Evolutionary conservation across 192 early-diverging fungal species (phyloP), one percentile per base, ranked within the genome.

Genomic region (Funneliformis geosporum): DNA sequence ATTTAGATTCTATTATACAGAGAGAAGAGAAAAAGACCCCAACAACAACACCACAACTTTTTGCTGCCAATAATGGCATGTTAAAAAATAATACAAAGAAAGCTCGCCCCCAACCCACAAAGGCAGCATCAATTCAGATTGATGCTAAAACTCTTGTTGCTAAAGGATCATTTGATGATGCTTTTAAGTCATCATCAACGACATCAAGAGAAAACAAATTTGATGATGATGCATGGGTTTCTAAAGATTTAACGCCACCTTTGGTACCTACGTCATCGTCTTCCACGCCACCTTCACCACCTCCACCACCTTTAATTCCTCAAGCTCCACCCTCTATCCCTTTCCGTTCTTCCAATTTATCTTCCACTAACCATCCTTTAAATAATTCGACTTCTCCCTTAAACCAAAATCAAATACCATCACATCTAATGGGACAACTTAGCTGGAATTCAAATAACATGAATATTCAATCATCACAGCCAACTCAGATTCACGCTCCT

Each of bases 181-280:
- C 84, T 16, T 78, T 81, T 44, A 78, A 79, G 21, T 28, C 87
- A 8, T 50, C 81, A 7, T 38, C 74, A 25, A 18, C 84, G 43
- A 80, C 80, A 11, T 72, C 80, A 69, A 80, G 79, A 10, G 79
- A 84, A 38, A 68, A 83, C 73, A 87, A 81, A 6, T 88, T 88
- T 65, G 84, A 88, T 62, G 86, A 90, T 75, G 87, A 90, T 76
- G 89, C 87, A 7, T 90, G 89, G 89, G 75, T 73, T 28, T 68
- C 79, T 78, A 59, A 74, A 14, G 25, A 74, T 25, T 28, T 39
- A 33, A 60, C 55, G 40, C 28, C 59, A 2, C 5, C 60, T 5
- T n/a, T 64, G 10, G 28, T 40, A 23, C 60, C 60, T 25, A 43
- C 77, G 5, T 4, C 46, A 23, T 8, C 77, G 27, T 7, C 77